Base-by-base conservation (phyloP, 164 flowering plant species). In the Piper betle region DNA sequence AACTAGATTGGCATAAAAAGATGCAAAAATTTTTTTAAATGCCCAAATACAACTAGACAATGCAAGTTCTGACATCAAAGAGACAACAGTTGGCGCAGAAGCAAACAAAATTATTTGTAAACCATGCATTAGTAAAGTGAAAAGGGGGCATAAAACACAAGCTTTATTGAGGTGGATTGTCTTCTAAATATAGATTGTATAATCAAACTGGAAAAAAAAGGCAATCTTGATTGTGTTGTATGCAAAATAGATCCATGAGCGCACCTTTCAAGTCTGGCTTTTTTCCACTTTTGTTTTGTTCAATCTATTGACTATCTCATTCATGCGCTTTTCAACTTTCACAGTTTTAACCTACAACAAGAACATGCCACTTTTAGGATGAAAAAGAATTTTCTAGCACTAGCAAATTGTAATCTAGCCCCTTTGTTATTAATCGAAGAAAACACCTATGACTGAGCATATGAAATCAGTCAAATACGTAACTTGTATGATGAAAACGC, bases 231-330 rank as follows among this genome's bases (percentile, higher is more conserved):
- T 46, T 5, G 15, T 10, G 11, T 46, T 12, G 15, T 46, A 46
- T 10, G 12, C 12, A 10, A 42, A 46, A 6, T 6, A 46, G 50
- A 46, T 46, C 7, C 3, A 10, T 37, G 48, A 38, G 37, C 16
- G 39, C 63, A 91, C 99, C 99, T 87, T 85, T 85, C 58, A 90
- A 74, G 72, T 90, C 97, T 52, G 96, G 86, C 42, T 68, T 84
- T 65, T 82, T 75, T 94, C 96, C 63, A 86, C 95, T 68, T 94
- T 90, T 54, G 97, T 84, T 76, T 73, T 77, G 84, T 88, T 93
- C 79, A 93, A 73, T 71, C 97, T 83, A 71, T 94, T 94, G 54
- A 94, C 96, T 57, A 88, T 68, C 72, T 94, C 99, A 77, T 94
- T 94, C 25, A 88, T 74, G 62, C 97, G 85, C 81, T 90, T 94